These are phyloP conservation scores for Halenospora varia DNA, from an alignment of 495 filamentous ascomycete species.

Conservation along the genomic window DNA sequence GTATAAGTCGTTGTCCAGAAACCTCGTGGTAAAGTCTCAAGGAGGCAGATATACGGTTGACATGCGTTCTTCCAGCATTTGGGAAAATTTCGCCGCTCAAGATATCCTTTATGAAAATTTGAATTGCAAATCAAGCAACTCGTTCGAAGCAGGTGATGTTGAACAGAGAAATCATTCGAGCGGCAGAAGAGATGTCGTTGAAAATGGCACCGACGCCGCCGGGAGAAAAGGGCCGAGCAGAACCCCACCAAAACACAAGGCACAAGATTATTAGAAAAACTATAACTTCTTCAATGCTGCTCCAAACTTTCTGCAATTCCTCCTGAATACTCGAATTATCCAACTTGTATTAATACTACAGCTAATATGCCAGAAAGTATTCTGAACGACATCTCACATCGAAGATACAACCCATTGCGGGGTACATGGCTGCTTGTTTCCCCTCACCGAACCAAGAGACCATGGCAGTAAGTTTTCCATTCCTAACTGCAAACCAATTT, in stretches of 20 bases:
- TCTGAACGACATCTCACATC: constrained; percentile 94
- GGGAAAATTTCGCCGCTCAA: too few species aligned
- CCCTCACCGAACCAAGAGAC: constrained; percentile 91
- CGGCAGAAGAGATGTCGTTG: not conserved
- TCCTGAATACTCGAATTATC: not conserved
- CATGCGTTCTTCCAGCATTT: too few species aligned
- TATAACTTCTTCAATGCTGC: not conserved
- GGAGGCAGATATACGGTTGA: too few species aligned
- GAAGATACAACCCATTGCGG: constrained; percentile 87
- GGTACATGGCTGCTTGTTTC: constrained; percentile 92
- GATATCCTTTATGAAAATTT: too few species aligned
- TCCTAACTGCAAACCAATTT: not conserved
- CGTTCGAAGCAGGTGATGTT: too few species aligned
- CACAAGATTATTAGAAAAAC: not conserved
- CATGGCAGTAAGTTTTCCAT: constrained; percentile 81
- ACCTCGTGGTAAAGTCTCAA: too few species aligned
- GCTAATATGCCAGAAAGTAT: constrained; percentile 56
- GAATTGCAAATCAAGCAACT: too few species aligned
- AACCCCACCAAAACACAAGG: not conserved
- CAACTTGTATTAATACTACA: not conserved
- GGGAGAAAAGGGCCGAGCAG: not conserved
- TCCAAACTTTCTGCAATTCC: not conserved
- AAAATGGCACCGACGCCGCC: not conserved
- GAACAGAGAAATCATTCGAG: not conserved
- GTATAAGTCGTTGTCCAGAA: too few species aligned